Evolutionary conservation across 2,329 filamentous ascomycete genomes (phyloP), one percentile per base, ranked within the genome.

Genomic region (Aciculosporium take): DNA sequence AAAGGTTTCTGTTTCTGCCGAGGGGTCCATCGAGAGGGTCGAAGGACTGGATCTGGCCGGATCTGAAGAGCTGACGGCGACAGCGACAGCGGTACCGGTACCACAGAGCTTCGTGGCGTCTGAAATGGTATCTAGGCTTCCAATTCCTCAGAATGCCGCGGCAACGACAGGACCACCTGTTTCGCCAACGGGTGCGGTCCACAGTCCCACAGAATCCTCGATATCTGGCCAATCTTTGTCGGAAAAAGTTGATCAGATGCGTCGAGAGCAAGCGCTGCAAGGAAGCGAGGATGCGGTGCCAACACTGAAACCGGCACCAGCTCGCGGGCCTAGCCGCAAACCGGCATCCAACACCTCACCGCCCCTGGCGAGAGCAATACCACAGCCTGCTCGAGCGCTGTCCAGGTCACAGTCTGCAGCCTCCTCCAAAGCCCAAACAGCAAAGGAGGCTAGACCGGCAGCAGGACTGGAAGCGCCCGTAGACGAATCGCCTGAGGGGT

Each of bases 301-400:
- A 20, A 45, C 57, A 40, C 32, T 50, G 12, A 54, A 51, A 25
- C 38, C 51, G 23, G 47, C 46, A 12, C 42, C 51, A 3, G 65
- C 68, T 9, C 60, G 60, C n/a, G 53, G 53, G 6, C 45, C 63
- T 25, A 57, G 64, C 24, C 66, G 72, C 47, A 71, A 65, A 48
- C 56, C 63, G 23, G 67, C 67, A 27, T 52, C 62, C 40, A 62
- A 55, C 32, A 57, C 64, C 15, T 71, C 72, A 9, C 71, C 72
- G 27, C 72, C 73, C 3, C 66, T 76, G 51, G 54, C 68, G 36
- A 67, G 73, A 37, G 63, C 72, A 2, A 58, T 65, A n/a, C 71
- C 72, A 1, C 71, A 74, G 41, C 71, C 72, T 7, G 56, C 58
- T 4, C 63, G 67, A 15, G 59, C 62, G 10, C 46, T 73, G 31